phyloP scores from a whole-genome alignment of 331 rosid genomes.

The Dryas integrifolia region DNA sequence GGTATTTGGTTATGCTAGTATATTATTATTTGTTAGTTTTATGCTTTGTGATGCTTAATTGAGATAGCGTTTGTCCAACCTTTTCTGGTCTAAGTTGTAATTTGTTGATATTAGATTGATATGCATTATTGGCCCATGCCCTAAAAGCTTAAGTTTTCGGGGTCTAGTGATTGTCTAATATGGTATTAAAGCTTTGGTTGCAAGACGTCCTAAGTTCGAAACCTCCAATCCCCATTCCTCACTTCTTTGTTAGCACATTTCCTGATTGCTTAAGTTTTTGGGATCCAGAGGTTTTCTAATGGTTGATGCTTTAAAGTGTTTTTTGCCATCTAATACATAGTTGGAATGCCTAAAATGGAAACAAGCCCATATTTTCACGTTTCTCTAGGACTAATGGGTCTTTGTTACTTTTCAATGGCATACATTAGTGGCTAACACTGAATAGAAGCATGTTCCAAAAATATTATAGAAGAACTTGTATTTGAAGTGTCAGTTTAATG shows the following conservation, averaged over 20 bases:
- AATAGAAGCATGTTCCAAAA: neutral
- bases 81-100: neutral
- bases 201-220: too few relatives aligned
- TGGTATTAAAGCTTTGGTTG: too few relatives aligned
- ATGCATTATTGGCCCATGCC: too few relatives aligned
- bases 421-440: neutral
- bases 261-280: too few relatives aligned
- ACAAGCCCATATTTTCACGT: neutral
- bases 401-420: neutral
- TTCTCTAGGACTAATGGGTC: neutral
- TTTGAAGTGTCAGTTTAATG: neutral
- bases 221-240: too few relatives aligned
- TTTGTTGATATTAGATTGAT: too few relatives aligned
- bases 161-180: too few relatives aligned
- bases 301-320: neutral
- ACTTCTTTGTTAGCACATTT: too few relatives aligned
- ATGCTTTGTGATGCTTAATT: neutral
- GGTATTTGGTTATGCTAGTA: conserved; percentile 33
- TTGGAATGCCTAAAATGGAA: neutral
- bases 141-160: too few relatives aligned
- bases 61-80: neutral
- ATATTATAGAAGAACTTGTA: too few relatives aligned
- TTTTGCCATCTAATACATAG: neutral
- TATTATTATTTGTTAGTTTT: neutral
- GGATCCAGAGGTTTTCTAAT: too few relatives aligned